These are phyloP conservation scores for Phaseolus lunatus DNA, from an alignment of 306 rosid genomes.

Conservation along the genomic window DNA sequence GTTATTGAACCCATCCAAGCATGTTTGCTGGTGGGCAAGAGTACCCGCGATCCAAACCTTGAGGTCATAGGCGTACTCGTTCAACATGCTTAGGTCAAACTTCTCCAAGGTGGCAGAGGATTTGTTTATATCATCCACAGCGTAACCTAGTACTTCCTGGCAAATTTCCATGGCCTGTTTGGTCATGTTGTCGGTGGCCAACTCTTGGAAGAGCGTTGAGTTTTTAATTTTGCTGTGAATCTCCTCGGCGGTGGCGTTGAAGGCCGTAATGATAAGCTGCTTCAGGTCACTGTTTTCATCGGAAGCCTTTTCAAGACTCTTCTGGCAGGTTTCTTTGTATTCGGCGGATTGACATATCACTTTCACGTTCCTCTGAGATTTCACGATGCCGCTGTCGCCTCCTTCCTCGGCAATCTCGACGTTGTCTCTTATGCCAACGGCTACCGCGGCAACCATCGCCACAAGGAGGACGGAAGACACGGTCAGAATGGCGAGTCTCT, in stretches of 20 bases:
- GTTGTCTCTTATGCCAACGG: conserved; percentile 26
- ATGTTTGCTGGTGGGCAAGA: conserved; percentile 69
- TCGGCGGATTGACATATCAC: conserved; percentile 62
- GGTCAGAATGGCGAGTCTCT: conserved; percentile 42
- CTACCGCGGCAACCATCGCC: conserved; percentile 48
- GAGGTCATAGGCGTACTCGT: conserved; percentile 58
- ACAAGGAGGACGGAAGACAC: conserved; percentile 47
- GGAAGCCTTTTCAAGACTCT: conserved; percentile 43
- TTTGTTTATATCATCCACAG: conserved; percentile 60
- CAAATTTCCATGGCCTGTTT: conserved; percentile 69
- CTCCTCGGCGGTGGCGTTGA: conserved; percentile 51
- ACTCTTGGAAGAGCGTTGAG: conserved; percentile 46
- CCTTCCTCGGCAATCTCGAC: background rate
- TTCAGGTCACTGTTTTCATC: conserved; percentile 53
- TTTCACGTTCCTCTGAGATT: conserved; percentile 49
- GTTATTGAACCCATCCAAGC: conserved; percentile 77
- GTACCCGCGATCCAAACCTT: conserved; percentile 79
- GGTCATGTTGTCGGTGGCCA: conserved; percentile 53
- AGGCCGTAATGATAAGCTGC: conserved; percentile 57
- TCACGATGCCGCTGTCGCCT: background rate
- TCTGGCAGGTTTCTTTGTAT: conserved; percentile 62
- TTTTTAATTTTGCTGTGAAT: conserved; percentile 39
- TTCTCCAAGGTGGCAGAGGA: conserved; percentile 48
- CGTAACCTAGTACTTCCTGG: conserved; percentile 71
- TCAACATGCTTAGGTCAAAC: conserved; percentile 48